Base-by-base conservation (phyloP, 305 asterid genomes). In the Caryopteris hybrid region DNA sequence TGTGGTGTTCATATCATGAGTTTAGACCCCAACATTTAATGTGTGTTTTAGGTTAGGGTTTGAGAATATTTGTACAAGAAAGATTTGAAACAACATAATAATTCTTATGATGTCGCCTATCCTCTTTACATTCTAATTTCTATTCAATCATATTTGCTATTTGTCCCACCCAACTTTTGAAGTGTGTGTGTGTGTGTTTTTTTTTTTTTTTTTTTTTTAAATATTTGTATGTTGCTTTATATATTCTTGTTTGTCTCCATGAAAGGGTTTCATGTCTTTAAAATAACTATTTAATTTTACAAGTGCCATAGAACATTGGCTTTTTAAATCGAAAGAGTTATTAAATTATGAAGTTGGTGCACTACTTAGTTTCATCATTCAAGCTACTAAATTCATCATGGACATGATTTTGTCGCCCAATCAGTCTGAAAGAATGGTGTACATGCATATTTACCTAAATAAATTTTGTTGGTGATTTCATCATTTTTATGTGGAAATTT, bases 101-200 rank as follows among this genome's bases (percentile, higher is more conserved):
- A 67, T 69, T 56, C 75, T 72, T 62, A 74, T 66, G n/a, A 51
- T 83, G 88, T 83, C 60, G 71, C 86, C 83, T 60, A 70, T 27
- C 33, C 0, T 58, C 61, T 77, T 61, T 65, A 70, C 83, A 85
- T 72, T 80, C 60, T 73, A 61, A 52, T 76, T 21, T 17, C 17
- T 14, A 16, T 31, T 68, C 41, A 72, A 50, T 76, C 76, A 38
- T 36, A 56, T 78, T 71, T 69, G 61, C 61, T 27, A 46, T 59
- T 27, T 76, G 84, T 74, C 76, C 71, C 71, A 68, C 63, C 65
- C 14, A 56, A 42, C 68, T 71, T 61, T 46, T 43, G 25, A 45
- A n/a, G n/a, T n/a, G n/a, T n/a, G n/a, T n/a, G n/a, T n/a, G n/a
- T n/a, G 18, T 41, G 7, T 17, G 64, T 45, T 67, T 60, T 17